Conservation (phyloP, 164 flowering plant genomes). For the Sedum album region DNA sequence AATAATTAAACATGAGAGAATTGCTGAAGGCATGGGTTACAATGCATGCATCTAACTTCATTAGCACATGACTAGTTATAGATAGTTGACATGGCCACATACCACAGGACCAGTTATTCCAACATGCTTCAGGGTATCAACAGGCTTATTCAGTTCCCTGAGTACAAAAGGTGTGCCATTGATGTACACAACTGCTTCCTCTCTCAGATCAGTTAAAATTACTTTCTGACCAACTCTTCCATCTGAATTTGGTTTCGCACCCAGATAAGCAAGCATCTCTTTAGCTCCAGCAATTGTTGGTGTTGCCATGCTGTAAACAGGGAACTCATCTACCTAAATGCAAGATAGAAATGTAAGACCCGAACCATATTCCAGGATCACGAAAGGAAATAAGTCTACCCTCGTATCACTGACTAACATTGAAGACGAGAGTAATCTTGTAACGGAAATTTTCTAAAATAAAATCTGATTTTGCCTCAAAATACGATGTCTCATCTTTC, state of each 20-base stretch:
- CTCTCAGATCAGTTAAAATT: slow-evolving; percentile 74
- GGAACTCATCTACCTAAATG: slow-evolving; percentile 73
- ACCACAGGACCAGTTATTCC: slow-evolving; percentile 92
- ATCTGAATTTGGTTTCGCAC: slow-evolving; percentile 38
- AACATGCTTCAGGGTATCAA: slow-evolving; percentile 90
- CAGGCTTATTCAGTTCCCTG: slow-evolving; percentile 86
- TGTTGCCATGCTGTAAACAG: slow-evolving; percentile 95
- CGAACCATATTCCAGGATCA: not conserved
- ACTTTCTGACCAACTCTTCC: slow-evolving; percentile 38
- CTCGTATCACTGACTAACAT: not conserved
- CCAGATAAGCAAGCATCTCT: slow-evolving; percentile 71
- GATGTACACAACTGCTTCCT: slow-evolving; percentile 94
- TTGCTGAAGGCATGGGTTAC: not conserved
- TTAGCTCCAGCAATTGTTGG: slow-evolving; percentile 86
- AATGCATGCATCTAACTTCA: not conserved
- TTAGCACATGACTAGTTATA: too few relatives aligned
- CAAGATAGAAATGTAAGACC: not conserved
- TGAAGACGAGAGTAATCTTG: not conserved
- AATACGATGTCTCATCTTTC: not conserved
- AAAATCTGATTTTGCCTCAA: not conserved
- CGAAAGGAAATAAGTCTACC: not conserved
- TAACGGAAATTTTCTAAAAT: not conserved
- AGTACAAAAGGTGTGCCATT: slow-evolving; percentile 88
- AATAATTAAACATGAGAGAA: slow-evolving; percentile 6
- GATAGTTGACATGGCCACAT: slow-evolving; percentile 14